Base-by-base conservation (phyloP, 768 basidiomycete genomes). In the Pluteus cervinus region DNA sequence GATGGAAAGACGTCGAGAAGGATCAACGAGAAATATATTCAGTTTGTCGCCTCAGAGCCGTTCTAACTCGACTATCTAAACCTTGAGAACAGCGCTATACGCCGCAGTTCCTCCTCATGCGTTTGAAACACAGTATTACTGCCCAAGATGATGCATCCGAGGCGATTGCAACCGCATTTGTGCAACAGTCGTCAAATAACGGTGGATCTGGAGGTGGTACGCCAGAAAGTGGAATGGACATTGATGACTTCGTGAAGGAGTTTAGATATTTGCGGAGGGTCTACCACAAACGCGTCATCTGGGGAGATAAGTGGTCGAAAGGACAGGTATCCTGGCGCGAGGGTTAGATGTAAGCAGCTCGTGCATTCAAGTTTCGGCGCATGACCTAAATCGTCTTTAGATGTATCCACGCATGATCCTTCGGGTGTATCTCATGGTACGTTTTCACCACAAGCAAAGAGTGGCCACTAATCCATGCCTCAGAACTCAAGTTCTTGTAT, bases 241-340 rank as follows among this genome's bases (percentile, higher is more conserved):
- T 92, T 16, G 92, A 96, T 42, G 78, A 83, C 29, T 98, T 97
- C 46, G 76, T 96, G 36, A 80, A 69, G 49, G 79, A 89, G 48
- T 96, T 93, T 64, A 88, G 83, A 52, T 89, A 91, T 36, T 56
- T 79, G 26, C 65, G 94, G 46, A 93, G 89, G 62, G 70, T 73
- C n/a, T 97, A 91, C 58, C 93, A 98, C 57, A 96, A 94, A 60
- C 71, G 93, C 12, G 81, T 80, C 2, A 81, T 94, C 55, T 96
- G 89, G 86, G 77, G 79, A 12, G 86, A 91, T 53, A 69, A 82
- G 48, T 97, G 93, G 90, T 68, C 79, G 1, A 71, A 75, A 23
- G 88, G 87, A 2, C 81, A 89, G 48, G 90, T 97, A 5, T 69
- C 73, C 20, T 96, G 92, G 91, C 69, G 79, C 46, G 86, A 89